Percentiles rank a stretch among this genome's conserved stretches.
Evolutionary conservation across 805 yeast genomes (phyloP).

Genomic region (Yarrowia sp.): DNA sequence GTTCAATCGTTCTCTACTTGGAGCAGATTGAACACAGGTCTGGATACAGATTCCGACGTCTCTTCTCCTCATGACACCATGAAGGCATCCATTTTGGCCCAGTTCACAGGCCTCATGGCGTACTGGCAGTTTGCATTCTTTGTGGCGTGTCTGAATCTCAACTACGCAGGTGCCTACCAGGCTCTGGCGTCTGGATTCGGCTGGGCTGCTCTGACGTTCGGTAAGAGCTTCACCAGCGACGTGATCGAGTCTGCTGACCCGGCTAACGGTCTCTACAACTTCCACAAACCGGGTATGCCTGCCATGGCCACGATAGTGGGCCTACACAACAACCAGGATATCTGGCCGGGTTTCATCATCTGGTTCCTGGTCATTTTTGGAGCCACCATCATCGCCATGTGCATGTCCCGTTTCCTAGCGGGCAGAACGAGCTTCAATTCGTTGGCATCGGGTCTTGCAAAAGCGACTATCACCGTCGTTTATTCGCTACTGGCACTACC

Average conservation of each 20-base stretch:
- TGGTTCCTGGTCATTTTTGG: constrained; percentile 47
- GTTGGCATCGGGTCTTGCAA: constrained; percentile 42
- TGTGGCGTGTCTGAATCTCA: constrained; percentile 58
- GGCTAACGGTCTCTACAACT: constrained; percentile 38
- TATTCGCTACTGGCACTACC: constrained; percentile 40
- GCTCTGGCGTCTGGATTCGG: constrained; percentile 59
- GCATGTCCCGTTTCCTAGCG: neutral
- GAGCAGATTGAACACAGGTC: neutral
- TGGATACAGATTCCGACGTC: neutral
- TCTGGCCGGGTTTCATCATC: constrained; percentile 50
- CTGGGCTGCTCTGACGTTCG: constrained; percentile 63
- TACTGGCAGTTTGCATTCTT: constrained; percentile 68
- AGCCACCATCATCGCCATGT: constrained; percentile 44
- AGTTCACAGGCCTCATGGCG: constrained; percentile 51
- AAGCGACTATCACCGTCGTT: neutral
- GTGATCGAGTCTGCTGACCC: constrained; percentile 37
- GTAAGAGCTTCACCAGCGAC: constrained; percentile 42
- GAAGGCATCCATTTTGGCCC: constrained; percentile 51
- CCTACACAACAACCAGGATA: constrained; percentile 45
- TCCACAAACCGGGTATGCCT: constrained; percentile 43
- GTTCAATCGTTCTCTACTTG: constrained; percentile 3
- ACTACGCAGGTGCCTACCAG: constrained; percentile 69
- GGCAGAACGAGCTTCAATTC: neutral
- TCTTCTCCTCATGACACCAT: neutral
- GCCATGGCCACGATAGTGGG: constrained; percentile 44